Base-by-base conservation (phyloP, 1,139 yeast species). In the Sugiyamaella pinicola region DNA sequence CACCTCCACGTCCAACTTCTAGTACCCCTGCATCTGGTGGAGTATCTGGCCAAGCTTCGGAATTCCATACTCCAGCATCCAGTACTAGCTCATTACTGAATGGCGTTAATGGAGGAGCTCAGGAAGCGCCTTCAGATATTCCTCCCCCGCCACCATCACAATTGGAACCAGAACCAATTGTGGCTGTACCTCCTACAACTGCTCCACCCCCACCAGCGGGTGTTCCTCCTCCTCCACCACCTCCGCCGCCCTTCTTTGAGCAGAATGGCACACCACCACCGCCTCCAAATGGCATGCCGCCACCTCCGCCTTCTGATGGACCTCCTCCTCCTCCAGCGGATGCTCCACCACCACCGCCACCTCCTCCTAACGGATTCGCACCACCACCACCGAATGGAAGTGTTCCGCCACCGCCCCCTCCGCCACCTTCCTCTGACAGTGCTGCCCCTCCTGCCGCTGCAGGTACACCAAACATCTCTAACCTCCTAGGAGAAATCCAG, bases 401-500 rank as follows among this genome's bases (percentile, higher is more conserved):
- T 9, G 59, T 68, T 13, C 63, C 72, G 15, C 69, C 74, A 7
- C 67, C 73, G 7, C 68, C 72, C 15, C 69, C 75, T 1, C 68
- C 73, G 12, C 64, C 72, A n/a, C 60, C 64, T 5, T 60, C 67
- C 2, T 54, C 65, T 12, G 66, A 69, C 10, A 61, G 68, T 26
- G 8, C 31, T 26, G 31, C 31, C 31, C 54, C 59, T 4, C 64
- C 70, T 6, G 63, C 73, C 4, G 71, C 75, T 3, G 69, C 74
- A 10, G 75, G 73, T 0, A 66, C 71, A 2, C 74, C 77, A 4
- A 69, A 73, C 52, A 71, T 80, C 41, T 68, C 74, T 19, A 80
- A 81, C 0, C 71, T 81, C 41, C 71, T 82, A 45, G 82, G 83
- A 7, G 84, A 81, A 62, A 82, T 82, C 55, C 75, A 76, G n/a